Base-by-base conservation (phyloP, 371 early-diverging fungal genomes). In the Funneliformis caledonium region DNA sequence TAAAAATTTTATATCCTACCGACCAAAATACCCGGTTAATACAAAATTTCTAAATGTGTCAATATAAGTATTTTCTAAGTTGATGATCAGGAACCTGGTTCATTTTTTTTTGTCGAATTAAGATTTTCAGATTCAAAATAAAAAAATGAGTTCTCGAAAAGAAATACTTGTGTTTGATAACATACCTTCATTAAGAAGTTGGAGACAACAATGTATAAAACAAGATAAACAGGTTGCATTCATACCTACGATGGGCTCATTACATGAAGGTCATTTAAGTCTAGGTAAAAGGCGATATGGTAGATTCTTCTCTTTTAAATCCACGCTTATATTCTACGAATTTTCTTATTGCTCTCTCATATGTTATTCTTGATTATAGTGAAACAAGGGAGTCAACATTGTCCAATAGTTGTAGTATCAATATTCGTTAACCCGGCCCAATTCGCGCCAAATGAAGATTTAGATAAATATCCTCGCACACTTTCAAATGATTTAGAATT, bases 361-460 rank as follows among this genome's bases (percentile, higher is more conserved):
- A 48, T 45, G 26, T 26, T 26, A 31, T 50, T 68, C 16, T 47
- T 62, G 11, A 62, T 60, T 31, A 22, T 16, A 60, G 94, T 94
- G 11, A 80, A 86, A 43, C 82, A 83, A 11, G 96, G 97, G 0
- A 86, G 88, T 9, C 16, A 84, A 65, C 82, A 88, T 33, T 92
- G 92, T 85, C 92, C 94, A 74, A 82, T 86, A 22, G 95, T 96
- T 6, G 93, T 95, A 0, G 88, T 96, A 37, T 92, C 93, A 65
- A 95, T 98, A 72, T 98, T 97, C 87, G 99, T 98, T 33, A 98
- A 98, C 82, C 99, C 99, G 22, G 94, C 98, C 4, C 99, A 98
- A 83, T 99, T 99, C 83, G 96, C 97, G 1, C 98, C 98, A 0
- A 91, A 92, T 76, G 99, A 99, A 85, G 99, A 99, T 82, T 88